Evolutionary conservation across 768 basidiomycete species (phyloP).

Genomic region (Cystobasidium onofrii): DNA sequence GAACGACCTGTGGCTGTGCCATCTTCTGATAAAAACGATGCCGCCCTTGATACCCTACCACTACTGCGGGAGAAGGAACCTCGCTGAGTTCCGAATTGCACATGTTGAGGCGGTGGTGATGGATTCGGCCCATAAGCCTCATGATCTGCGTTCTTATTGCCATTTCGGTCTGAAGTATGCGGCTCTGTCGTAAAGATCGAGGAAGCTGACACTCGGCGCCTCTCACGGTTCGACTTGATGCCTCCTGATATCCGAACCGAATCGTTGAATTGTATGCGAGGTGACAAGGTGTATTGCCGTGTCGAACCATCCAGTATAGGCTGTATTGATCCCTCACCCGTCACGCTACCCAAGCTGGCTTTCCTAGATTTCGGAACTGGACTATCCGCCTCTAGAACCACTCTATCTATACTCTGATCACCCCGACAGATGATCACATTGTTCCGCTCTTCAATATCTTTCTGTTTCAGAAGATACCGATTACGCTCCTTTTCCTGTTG

Average conservation of each 20-base stretch:
- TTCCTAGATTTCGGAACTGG: neutral
- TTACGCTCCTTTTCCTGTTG: constrained; percentile 4
- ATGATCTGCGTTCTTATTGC: neutral
- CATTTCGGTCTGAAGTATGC: neutral
- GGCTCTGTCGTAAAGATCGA: neutral
- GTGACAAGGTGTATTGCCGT: too few relatives aligned
- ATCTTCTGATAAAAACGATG: constrained; percentile 10
- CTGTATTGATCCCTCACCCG: neutral
- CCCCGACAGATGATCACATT: neutral
- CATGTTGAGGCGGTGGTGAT: neutral
- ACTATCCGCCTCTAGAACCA: neutral
- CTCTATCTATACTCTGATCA: neutral
- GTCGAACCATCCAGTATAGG: neutral
- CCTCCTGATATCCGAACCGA: neutral
- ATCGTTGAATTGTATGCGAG: constrained; percentile 16
- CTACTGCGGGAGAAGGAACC: neutral
- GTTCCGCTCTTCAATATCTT: neutral
- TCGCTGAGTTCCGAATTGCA: neutral
- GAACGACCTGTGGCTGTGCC: neutral
- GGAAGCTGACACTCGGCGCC: neutral
- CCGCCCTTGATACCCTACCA: neutral
- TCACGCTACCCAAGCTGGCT: neutral
- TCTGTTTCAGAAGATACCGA: neutral
- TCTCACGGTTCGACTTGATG: neutral
- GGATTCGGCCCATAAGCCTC: neutral